Evolutionary conservation across 2,329 filamentous ascomycete genomes (phyloP), one percentile per base, ranked within the genome.

Genomic region (Claviceps pusilla): DNA sequence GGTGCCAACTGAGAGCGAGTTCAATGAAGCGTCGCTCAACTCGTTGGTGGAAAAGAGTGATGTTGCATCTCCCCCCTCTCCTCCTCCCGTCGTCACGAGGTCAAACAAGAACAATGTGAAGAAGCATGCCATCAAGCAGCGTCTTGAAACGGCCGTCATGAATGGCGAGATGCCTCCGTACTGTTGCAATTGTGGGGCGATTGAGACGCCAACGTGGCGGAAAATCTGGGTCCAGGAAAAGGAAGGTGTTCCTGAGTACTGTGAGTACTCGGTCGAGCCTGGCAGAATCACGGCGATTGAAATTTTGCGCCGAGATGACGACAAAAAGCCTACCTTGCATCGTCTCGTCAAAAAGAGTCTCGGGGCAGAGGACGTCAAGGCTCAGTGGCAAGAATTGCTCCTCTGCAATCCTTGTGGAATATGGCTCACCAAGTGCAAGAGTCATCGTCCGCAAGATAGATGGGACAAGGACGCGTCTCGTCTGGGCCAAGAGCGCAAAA

Each of bases 381-480:
- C 77, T 45, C 64, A 69, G 4, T 96, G 86, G 75, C 78, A 77
- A 48, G 80, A 87, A 61, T 78, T 87, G 54, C 76, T 87, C 33
- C 78, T 97, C 42, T 98, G 93, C 75, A 98, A 98, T 66, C 89
- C 91, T 56, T 98, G 93, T 66, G 93, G 93, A 19, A 82, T 98
- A 46, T 98, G 89, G 89, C 83, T 98, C 61, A 83, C 84, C 57
- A 97, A 96, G 64, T 89, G 86, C 68, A 89, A 87, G 64, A 77
- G 73, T 29, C 93, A 95, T 73, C 83, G 93, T 9, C 93, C 93
- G 2, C 75, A 82, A 53, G 82, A 91, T 57, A 83, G 84, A 59
- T 98, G 91, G 91, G 84, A 85, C 59, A 87, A 80, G 58, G 77
- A 77, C 55, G 71, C 75, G 39, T 71, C 74, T 35, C 72, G 76